Conservation (phyloP, 164 flowering plant genomes). For the Echeveria elegans region DNA sequence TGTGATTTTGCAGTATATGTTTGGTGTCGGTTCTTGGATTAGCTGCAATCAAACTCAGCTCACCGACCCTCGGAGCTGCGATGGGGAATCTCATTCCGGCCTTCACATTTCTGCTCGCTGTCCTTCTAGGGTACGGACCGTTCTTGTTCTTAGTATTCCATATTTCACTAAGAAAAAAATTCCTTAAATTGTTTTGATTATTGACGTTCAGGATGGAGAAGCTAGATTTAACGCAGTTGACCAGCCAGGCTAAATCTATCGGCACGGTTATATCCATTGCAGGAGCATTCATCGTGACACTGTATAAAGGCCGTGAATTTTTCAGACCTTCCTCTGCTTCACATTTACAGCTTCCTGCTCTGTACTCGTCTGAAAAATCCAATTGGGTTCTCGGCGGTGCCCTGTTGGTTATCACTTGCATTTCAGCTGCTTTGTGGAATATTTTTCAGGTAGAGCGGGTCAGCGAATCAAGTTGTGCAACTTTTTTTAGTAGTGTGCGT, state of each 20-base stretch:
- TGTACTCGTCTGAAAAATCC: background rate
- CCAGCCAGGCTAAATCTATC: constrained; percentile 9
- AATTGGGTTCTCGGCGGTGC: constrained; percentile 19
- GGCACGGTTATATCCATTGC: constrained; percentile 13
- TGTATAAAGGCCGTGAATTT: constrained; percentile 17
- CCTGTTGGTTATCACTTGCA: constrained; percentile 5
- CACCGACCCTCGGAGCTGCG: constrained; percentile 11
- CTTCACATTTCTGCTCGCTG: constrained; percentile 29
- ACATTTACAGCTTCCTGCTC: background rate
- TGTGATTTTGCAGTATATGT: constrained; percentile 14
- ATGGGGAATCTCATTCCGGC: constrained; percentile 9
- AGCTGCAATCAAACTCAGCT: constrained; percentile 6
- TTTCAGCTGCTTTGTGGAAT: background rate
- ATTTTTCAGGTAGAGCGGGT: constrained; percentile 10
- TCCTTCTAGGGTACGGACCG: constrained; percentile 21
- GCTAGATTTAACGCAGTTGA: background rate
- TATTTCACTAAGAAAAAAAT: too few relatives aligned
- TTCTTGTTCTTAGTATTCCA: background rate
- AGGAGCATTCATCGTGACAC: constrained; percentile 17
- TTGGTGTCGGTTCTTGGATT: constrained; percentile 6
- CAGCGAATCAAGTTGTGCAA: background rate
- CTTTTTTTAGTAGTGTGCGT: background rate
- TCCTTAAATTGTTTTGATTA: too few relatives aligned
- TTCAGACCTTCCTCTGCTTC: background rate
- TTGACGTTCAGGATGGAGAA: constrained; percentile 6